Conservation (phyloP, 139 green algal genomes). For the Haematococcus lacustris region DNA sequence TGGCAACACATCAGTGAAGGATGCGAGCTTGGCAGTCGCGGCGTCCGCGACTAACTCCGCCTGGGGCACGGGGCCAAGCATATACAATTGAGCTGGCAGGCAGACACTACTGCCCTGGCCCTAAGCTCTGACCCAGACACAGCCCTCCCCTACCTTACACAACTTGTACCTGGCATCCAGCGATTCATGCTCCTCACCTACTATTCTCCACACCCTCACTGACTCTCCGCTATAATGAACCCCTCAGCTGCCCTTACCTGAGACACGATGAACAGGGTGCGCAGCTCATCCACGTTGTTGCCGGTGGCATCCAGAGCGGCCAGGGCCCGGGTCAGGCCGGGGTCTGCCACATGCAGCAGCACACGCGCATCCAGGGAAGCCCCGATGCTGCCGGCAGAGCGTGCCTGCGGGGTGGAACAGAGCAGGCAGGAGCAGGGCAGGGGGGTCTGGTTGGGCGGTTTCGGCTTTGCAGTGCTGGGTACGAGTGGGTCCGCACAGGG, state of each 20-base stretch:
- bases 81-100: no score
- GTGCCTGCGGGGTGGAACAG: background rate
- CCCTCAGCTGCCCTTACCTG: conserved; percentile 24
- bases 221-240: background rate
- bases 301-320: conserved; percentile 39
- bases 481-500: no score
- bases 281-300: conserved; percentile 75
- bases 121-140: background rate
- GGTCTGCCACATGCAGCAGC: conserved; percentile 60
- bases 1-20: background rate
- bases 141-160: background rate
- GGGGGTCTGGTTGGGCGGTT: no score
- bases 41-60: conserved; percentile 18
- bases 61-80: background rate
- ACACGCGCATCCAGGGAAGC: conserved; percentile 42
- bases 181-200: no score
- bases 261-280: conserved; percentile 74
- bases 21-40: background rate
- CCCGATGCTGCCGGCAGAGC: background rate
- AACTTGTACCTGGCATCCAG: background rate
- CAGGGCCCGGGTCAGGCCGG: conserved; percentile 30
- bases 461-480: no score
- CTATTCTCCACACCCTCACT: background rate
- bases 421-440: background rate
- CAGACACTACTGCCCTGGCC: no score